A percentile compares a stretch with the other conserved stretches of the same genome.
These are phyloP conservation scores for Neoascochyta sp. DNA, from an alignment of 2,329 filamentous ascomycete species.

Conservation along the genomic window DNA sequence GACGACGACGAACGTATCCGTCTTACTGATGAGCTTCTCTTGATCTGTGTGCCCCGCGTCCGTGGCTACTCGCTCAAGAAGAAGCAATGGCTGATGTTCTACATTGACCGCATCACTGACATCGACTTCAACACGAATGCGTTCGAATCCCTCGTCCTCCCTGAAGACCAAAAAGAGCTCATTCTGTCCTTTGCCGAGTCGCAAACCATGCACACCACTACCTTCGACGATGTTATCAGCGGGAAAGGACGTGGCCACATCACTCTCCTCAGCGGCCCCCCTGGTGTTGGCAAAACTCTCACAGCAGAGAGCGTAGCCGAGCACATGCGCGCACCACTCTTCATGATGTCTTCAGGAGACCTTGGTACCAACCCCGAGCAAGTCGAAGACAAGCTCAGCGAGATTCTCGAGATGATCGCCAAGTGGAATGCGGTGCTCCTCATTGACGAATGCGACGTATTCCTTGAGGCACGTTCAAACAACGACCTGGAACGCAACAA, in stretches of 20 bases:
- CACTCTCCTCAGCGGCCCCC: slow-evolving; percentile 73
- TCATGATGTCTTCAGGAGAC: slow-evolving; percentile 73
- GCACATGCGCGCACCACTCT: slow-evolving; percentile 74
- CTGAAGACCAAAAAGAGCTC: slow-evolving; percentile 57
- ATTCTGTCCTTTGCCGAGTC: slow-evolving; percentile 78
- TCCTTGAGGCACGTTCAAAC: slow-evolving; percentile 51
- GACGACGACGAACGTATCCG: slow-evolving; percentile 42
- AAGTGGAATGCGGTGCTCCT: slow-evolving; percentile 53
- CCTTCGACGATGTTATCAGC: slow-evolving; percentile 64
- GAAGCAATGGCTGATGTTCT: slow-evolving; percentile 86
- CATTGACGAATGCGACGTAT: slow-evolving; percentile 60
- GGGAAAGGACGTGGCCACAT: slow-evolving; percentile 85
- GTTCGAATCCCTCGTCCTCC: slow-evolving; percentile 74
- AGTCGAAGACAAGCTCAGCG: slow-evolving; percentile 46
- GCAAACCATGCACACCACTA: slow-evolving; percentile 71
- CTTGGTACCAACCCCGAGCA: slow-evolving; percentile 44
- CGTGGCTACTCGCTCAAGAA: slow-evolving; percentile 82
- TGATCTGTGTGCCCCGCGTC: slow-evolving; percentile 76
- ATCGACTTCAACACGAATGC: slow-evolving; percentile 80
- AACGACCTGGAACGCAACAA: slow-evolving; percentile 36
- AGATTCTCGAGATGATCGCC: slow-evolving; percentile 48
- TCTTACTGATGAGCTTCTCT: slow-evolving; percentile 75
- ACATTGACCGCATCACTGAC: slow-evolving; percentile 69
- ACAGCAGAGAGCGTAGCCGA: slow-evolving; percentile 84
- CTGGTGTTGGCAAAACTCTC: slow-evolving; percentile 82